Conservation (phyloP, 176 grass and related monocot genomes). For the Elaeis guineensis region DNA sequence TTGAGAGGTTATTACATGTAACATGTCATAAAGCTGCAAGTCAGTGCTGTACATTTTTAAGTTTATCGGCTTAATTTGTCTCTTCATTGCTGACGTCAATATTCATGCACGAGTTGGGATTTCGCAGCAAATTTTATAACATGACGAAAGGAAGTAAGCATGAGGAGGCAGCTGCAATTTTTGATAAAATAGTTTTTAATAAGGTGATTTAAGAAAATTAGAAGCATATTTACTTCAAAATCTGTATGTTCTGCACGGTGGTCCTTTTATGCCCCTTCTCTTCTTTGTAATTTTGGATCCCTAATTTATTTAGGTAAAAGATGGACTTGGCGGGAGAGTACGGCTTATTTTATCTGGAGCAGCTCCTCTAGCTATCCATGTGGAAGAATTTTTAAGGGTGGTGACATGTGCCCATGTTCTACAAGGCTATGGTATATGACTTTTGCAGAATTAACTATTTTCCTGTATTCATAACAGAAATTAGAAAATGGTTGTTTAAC, state of each 20-base stretch:
- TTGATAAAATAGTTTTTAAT: constrained; percentile 86
- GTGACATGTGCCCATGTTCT: constrained; percentile 81
- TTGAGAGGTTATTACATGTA: too few species aligned
- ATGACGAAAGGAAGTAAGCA: constrained; percentile 84
- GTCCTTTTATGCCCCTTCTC: not conserved
- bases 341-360: constrained; percentile 88
- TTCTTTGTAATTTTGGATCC: constrained; percentile 17
- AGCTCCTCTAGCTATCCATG: constrained; percentile 72
- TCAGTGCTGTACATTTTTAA: too few species aligned
- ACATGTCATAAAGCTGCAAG: too few species aligned
- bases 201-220: constrained; percentile 35
- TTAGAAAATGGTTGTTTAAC: not conserved
- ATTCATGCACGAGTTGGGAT: not conserved
- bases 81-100: not conserved
- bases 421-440: constrained; percentile 78
- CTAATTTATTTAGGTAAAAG: constrained; percentile 54
- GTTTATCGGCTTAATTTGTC: not conserved
- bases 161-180: constrained; percentile 60
- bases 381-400: constrained; percentile 83
- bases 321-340: constrained; percentile 84
- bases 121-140: constrained; percentile 78
- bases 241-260: not conserved
- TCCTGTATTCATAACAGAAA: not conserved
- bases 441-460: not conserved
- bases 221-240: not conserved